Evolutionary conservation across 352 stramenopile genomes (phyloP), one percentile per base, ranked within the genome.

Genomic region (Phytophthora hybrid): DNA sequence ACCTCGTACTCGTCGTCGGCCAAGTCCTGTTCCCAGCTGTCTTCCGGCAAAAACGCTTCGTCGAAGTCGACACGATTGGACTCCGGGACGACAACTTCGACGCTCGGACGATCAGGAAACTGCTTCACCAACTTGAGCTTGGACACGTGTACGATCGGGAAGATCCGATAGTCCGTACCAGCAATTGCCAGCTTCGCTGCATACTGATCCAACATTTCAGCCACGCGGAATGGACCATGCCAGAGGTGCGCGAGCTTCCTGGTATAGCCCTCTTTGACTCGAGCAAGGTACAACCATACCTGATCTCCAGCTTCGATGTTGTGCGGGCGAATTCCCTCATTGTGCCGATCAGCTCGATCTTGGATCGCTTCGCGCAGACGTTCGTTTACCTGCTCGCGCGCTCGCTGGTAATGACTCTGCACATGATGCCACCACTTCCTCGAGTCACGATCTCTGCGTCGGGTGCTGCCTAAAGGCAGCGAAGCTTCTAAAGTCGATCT

Each of bases 141-240:
- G 16, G 69, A 62, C 1, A 84, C 37, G 41, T 81, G 60, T 64
- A n/a, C 11, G 6, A n/a, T 47, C 1, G 74, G 70, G 52, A 71
- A 75, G 0, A 81, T 74, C 26, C 0, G 39, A 18, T 18, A 47
- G 39, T 47, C 13, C 39, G 39, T 47, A n/a, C 39, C 39, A 47
- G 39, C 39, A n/a, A 47, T 47, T 18, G 39, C 13, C 13, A 77
- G 55, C 44, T 62, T 63, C 14, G 67, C 61, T 3, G 53, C 26
- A 32, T 73, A 56, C 5, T 70, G 41, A 10, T 21, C 13, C 2
- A 71, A 19, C 47, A 56, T 78, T n/a, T 77, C 63, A 1, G 60
- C 61, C 18, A 78, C 68, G 0, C 62, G 13, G 29, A 78, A 80
- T 1, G 71, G 72, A 23, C 77, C 73, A 26, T 83, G 73, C 70